Evolutionary conservation across 345 rosid genomes (phyloP).

Genomic region (Microthlaspi erraticum): DNA sequence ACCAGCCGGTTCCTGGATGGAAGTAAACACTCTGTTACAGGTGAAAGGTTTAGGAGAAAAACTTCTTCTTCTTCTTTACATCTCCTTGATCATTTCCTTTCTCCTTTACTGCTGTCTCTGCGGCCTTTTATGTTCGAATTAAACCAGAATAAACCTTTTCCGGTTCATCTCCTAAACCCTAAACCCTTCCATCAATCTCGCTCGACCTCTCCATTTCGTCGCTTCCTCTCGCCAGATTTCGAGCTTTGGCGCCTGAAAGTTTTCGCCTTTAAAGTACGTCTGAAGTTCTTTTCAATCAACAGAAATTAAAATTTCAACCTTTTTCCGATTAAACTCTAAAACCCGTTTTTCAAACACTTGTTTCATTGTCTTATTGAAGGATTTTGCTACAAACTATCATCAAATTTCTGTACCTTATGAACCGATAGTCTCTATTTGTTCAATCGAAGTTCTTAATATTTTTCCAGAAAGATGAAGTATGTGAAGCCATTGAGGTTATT

Average conservation of each 20-base stretch:
- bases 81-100: neutral
- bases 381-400: neutral
- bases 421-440: neutral
- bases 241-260: too few relatives aligned
- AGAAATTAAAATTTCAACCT: neutral
- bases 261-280: neutral
- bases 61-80: neutral
- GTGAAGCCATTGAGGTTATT: conserved; percentile 63
- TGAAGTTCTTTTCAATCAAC: neutral
- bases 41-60: conserved; percentile 1
- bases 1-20: neutral
- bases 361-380: conserved; percentile 10
- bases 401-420: conserved; percentile 2
- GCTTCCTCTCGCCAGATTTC: neutral
- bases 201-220: conserved; percentile 1
- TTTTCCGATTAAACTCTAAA: conserved; percentile 7
- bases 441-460: neutral
- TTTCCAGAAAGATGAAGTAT: conserved; percentile 63
- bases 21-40: neutral
- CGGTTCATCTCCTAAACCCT: conserved; percentile 9
- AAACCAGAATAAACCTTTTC: conserved; percentile 18
- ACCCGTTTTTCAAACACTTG: neutral
- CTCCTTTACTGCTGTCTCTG: neutral
- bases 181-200: conserved; percentile 21
- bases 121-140: neutral